Percentiles rank a stretch among this genome's conserved stretches.
Conservation (phyloP, 257 asterid species). For the Paraleonurus japonicus region DNA sequence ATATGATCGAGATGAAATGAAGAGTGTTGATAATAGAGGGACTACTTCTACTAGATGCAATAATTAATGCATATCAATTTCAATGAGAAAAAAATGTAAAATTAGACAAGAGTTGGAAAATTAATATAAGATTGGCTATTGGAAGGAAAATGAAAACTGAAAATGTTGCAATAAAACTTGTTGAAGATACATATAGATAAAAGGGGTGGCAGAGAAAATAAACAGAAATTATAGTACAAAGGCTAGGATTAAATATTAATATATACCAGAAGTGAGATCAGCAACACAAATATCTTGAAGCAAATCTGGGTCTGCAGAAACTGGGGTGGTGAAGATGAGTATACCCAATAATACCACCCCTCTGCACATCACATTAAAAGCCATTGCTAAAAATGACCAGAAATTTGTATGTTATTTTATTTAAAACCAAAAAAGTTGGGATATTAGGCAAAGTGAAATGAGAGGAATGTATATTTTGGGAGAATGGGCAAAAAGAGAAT, state of each 20-base stretch:
- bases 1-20: too few species aligned
- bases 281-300: slow-evolving; percentile 73
- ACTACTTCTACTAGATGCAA: neutral
- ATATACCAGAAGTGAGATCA: slow-evolving; percentile 51
- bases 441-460: neutral
- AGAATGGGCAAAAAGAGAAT: neutral
- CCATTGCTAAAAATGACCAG: neutral
- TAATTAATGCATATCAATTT: neutral
- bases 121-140: neutral
- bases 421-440: neutral
- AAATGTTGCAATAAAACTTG: too few species aligned
- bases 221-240: too few species aligned
- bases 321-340: slow-evolving; percentile 15
- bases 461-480: neutral
- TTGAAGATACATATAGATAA: too few species aligned
- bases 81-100: neutral
- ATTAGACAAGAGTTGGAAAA: neutral
- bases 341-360: neutral
- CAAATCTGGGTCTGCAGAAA: slow-evolving; percentile 52
- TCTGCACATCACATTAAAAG: neutral
- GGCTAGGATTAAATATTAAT: neutral
- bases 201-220: too few species aligned
- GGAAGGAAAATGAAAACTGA: neutral
- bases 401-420: neutral
- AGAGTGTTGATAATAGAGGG: neutral